phyloP scores from a whole-genome alignment of 192 early-diverging fungal genomes.

The Coemansia sp. region DNA sequence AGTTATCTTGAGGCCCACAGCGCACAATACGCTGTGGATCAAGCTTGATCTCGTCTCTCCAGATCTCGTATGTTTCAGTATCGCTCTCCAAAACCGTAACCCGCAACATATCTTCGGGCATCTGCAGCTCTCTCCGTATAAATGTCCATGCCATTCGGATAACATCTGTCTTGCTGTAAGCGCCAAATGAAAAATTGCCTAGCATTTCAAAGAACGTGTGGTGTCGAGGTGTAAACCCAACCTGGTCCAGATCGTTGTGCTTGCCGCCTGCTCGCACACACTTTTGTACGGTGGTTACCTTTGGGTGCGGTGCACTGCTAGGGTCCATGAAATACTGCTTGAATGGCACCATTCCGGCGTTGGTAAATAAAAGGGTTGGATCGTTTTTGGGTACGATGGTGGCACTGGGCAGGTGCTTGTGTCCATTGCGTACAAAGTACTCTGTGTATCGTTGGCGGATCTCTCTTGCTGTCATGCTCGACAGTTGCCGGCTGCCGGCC shows the following conservation, averaged over 20 bases:
- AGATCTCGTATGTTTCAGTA: conserved; percentile 73
- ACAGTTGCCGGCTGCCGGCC: conserved; percentile 3
- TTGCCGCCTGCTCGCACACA: conserved; percentile 98
- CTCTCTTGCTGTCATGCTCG: conserved; percentile 55
- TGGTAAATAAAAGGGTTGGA: conserved; percentile 91
- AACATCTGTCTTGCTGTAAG: conserved; percentile 93
- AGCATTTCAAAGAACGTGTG: conserved; percentile 99
- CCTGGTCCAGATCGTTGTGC: conserved; percentile 98
- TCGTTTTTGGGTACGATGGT: conserved; percentile 91
- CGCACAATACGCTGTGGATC: conserved; percentile 76
- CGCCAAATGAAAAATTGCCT: conserved; percentile 99
- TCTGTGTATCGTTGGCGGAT: conserved; percentile 86
- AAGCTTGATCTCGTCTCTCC: conserved; percentile 81
- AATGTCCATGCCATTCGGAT: conserved; percentile 89
- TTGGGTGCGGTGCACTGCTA: conserved; percentile 77
- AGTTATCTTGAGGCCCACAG: conserved; percentile 88
- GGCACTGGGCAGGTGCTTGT: conserved; percentile 73
- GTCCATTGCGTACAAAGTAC: conserved; percentile 72
- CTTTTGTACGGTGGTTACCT: conserved; percentile 93
- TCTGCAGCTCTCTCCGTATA: conserved; percentile 74
- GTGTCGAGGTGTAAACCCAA: conserved; percentile 93
- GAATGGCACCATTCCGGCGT: conserved; percentile 97
- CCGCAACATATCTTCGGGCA: conserved; percentile 82
- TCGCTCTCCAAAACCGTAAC: conserved; percentile 89
- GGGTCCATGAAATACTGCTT: conserved; percentile 92